Conservation (phyloP, 768 basidiomycete species). For the Rhodotorula graminis region DNA sequence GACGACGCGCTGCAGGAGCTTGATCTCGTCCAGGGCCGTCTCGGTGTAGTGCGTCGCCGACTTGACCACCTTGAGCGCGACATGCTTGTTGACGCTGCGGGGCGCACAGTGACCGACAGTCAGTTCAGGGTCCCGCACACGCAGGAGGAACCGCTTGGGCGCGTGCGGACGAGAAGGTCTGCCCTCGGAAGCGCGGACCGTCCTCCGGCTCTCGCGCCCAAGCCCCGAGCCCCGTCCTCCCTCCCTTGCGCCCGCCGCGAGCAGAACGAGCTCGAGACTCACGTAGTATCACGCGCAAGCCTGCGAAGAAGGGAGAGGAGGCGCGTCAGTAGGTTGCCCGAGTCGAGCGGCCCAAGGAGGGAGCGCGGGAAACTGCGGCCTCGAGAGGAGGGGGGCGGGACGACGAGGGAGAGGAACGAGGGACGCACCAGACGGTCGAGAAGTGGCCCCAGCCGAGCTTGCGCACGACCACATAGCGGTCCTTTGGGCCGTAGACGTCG, state of each 20-base stretch:
- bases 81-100: conserved; percentile 82
- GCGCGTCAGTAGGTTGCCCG: neutral
- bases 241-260: no score
- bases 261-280: neutral
- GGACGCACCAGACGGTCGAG: conserved; percentile 71
- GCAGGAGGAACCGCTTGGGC: no score
- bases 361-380: neutral
- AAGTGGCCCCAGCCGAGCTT: conserved; percentile 99
- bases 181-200: neutral
- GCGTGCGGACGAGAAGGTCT: no score
- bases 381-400: no score
- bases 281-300: conserved; percentile 31
- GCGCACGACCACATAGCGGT: conserved; percentile 75
- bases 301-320: neutral
- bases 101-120: neutral
- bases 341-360: neutral
- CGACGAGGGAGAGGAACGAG: neutral
- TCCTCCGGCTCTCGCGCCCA: neutral
- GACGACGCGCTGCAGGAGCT: conserved; percentile 90
- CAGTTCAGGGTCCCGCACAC: no score
- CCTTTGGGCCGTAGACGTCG: conserved; percentile 52
- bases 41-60: conserved; percentile 95
- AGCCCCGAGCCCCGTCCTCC: no score
- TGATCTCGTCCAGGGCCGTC: conserved; percentile 97
- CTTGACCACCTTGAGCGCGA: conserved; percentile 98